phyloP scores from a whole-genome alignment of 2,329 filamentous ascomycete species.

The Trichoderma sp. region DNA sequence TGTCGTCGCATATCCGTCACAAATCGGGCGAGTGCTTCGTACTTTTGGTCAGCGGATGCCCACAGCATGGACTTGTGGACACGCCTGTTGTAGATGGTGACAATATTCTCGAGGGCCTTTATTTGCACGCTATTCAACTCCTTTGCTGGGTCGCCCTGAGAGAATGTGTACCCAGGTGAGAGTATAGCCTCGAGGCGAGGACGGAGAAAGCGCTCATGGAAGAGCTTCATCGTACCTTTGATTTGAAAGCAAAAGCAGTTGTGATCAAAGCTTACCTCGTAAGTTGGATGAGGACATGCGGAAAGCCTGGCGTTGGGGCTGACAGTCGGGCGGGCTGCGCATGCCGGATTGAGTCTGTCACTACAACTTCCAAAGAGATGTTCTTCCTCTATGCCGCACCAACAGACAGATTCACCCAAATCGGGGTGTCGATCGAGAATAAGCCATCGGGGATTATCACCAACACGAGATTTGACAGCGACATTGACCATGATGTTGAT shows the following conservation, averaged over 20 bases:
- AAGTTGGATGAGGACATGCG: neutral
- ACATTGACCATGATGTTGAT: neutral
- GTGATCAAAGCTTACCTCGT: neutral
- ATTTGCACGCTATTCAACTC: neutral
- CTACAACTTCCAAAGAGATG: neutral
- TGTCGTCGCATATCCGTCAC: neutral
- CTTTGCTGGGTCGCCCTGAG: neutral
- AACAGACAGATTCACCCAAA: neutral
- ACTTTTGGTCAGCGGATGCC: neutral
- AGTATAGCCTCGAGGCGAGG: neutral
- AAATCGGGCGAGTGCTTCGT: neutral
- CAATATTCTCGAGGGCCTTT: neutral
- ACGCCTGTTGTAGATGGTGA: neutral
- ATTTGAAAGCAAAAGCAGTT: neutral
- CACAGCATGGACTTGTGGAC: neutral
- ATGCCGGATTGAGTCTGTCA: neutral
- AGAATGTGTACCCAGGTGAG: neutral
- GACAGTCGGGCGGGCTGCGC: neutral
- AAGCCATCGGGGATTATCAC: too few relatives aligned
- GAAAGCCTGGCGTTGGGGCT: neutral
- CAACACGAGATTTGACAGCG: neutral
- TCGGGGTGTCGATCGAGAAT: neutral
- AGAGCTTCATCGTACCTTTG: neutral
- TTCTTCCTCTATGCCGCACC: neutral
- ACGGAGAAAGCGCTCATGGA: neutral